Evolutionary conservation across 768 basidiomycete genomes (phyloP).

Genomic region (Rhizopogon rudus): DNA sequence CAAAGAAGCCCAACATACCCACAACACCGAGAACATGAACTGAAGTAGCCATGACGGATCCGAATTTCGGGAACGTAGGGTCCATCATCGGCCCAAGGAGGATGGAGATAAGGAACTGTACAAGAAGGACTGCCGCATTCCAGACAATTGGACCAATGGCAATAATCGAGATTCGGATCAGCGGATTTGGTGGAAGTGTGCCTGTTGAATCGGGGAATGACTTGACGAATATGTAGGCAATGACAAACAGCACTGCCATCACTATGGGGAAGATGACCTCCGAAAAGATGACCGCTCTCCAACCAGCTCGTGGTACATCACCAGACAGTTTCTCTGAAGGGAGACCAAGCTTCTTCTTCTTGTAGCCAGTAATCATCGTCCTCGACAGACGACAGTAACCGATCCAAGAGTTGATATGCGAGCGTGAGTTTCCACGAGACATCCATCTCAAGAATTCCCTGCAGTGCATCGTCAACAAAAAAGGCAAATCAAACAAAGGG

Average conservation of each 20-base stretch:
- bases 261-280: constrained; percentile 83
- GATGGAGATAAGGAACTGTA: constrained; percentile 86
- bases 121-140: constrained; percentile 84
- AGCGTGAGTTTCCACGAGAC: constrained; percentile 96
- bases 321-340: constrained; percentile 96
- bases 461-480: constrained; percentile 7
- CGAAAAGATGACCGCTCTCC: constrained; percentile 85
- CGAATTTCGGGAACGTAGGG: constrained; percentile 81
- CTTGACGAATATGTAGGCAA: constrained; percentile 92
- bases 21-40: constrained; percentile 80
- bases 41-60: constrained; percentile 86
- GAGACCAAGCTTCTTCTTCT: constrained; percentile 94
- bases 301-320: constrained; percentile 90
- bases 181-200: constrained; percentile 67
- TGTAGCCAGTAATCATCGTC: constrained; percentile 99
- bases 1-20: constrained; percentile 92
- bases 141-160: constrained; percentile 93
- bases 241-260: constrained; percentile 81
- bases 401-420: constrained; percentile 98
- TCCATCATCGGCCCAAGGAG: constrained; percentile 92
- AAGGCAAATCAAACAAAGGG: background rate
- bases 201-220: constrained; percentile 69
- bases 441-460: constrained; percentile 99
- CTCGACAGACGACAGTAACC: constrained; percentile 98
- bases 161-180: constrained; percentile 91